These are phyloP conservation scores for Rosa chinensis DNA, from an alignment of 306 rosid species.

Conservation along the genomic window DNA sequence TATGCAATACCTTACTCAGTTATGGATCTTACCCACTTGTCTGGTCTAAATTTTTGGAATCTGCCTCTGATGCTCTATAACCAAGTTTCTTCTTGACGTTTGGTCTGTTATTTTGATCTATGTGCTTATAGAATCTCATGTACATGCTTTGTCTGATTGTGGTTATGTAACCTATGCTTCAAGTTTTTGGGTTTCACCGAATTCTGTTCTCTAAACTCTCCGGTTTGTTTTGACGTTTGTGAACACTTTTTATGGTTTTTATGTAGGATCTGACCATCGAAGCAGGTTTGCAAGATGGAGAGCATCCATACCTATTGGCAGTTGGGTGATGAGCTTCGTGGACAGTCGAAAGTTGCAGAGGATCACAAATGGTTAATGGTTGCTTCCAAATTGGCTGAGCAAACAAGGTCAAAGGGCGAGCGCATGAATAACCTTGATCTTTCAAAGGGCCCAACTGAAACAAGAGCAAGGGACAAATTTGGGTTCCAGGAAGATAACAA, in stretches of 20 bases:
- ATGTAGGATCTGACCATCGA: slow-evolving; percentile 20
- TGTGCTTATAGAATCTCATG: not conserved
- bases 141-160: not conserved
- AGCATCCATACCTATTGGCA: slow-evolving; percentile 90
- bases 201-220: not conserved
- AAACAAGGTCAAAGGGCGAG: slow-evolving; percentile 84
- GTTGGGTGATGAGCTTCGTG: slow-evolving; percentile 95
- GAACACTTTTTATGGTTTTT: not conserved
- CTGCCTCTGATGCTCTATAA: not conserved
- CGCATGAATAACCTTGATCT: slow-evolving; percentile 91
- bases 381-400: slow-evolving; percentile 95
- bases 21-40: not conserved
- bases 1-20: not conserved
- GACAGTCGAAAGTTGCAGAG: slow-evolving; percentile 85
- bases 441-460: slow-evolving; percentile 67
- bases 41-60: not conserved
- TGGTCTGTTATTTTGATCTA: not conserved
- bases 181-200: not conserved
- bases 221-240: not conserved
- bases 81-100: not conserved
- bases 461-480: slow-evolving; percentile 73
- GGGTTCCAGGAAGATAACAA: slow-evolving; percentile 93
- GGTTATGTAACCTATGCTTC: not conserved
- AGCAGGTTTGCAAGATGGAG: slow-evolving; percentile 62
- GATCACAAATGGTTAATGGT: slow-evolving; percentile 93